Percentiles rank a stretch among this genome's conserved stretches.
Evolutionary conservation across 768 basidiomycete genomes (phyloP).

Genomic region (Phallus indusiatus): DNA sequence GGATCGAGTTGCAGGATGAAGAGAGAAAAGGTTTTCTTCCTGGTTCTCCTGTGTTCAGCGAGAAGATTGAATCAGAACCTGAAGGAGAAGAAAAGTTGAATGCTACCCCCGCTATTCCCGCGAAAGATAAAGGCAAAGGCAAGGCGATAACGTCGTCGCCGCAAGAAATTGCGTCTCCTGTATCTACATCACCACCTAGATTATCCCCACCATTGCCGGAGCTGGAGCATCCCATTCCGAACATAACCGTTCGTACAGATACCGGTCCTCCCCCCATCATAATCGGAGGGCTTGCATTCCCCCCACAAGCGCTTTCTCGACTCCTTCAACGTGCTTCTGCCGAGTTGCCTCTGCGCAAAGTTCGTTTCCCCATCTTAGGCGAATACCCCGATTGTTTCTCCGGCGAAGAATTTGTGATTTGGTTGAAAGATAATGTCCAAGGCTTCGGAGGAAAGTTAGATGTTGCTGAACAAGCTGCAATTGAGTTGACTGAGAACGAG

Average conservation of each 20-base stretch:
- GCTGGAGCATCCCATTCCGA: slow-evolving; percentile 32
- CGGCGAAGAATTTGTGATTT: slow-evolving; percentile 81
- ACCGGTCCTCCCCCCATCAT: slow-evolving; percentile 44
- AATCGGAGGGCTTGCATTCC: slow-evolving; percentile 64
- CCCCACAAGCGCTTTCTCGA: slow-evolving; percentile 54
- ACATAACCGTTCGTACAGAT: slow-evolving; percentile 27
- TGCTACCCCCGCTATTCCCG: slow-evolving; percentile 36
- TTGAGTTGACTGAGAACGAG: slow-evolving; percentile 51
- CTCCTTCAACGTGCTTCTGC: slow-evolving; percentile 62
- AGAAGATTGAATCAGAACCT: slow-evolving; percentile 42
- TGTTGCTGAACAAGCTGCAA: slow-evolving; percentile 65
- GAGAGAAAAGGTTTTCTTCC: slow-evolving; percentile 21
- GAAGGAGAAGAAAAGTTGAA: slow-evolving; percentile 26
- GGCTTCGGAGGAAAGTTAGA: slow-evolving; percentile 74
- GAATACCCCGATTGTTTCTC: slow-evolving; percentile 82
- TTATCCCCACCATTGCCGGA: slow-evolving; percentile 34
- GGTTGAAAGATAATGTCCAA: slow-evolving; percentile 71
- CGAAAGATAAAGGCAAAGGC: slow-evolving; percentile 69
- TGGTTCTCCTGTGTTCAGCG: slow-evolving; percentile 11
- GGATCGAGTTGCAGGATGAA: slow-evolving; percentile 20
- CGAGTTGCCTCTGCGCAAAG: slow-evolving; percentile 59
- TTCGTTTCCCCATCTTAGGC: slow-evolving; percentile 71
- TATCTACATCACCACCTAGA: slow-evolving; percentile 22
- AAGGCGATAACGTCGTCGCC: slow-evolving; percentile 35
- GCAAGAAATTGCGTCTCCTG: slow-evolving; percentile 4